Conservation (phyloP, 148 eudicot genomes). For the Vaccinium macrocarpon region DNA sequence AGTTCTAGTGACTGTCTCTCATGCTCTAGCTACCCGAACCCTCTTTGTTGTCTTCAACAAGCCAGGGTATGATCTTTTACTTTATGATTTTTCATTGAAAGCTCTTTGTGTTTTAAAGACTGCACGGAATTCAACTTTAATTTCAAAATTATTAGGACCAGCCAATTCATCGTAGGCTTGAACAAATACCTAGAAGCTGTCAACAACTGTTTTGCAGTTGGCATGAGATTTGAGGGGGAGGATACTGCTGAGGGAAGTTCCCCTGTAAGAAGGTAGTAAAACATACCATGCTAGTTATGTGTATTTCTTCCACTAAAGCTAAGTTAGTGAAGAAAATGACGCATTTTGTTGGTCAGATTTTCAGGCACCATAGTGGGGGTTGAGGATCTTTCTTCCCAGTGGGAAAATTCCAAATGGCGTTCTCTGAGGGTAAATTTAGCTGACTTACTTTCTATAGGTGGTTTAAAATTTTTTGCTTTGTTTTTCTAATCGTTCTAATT, state of each 20-base stretch:
- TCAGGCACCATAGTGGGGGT: slow-evolving; percentile 84
- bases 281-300: not conserved
- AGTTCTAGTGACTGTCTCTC: slow-evolving; percentile 94
- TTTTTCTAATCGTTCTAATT: not conserved
- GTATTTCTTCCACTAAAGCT: not conserved
- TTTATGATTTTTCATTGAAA: not conserved
- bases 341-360: slow-evolving; percentile 46
- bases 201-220: slow-evolving; percentile 51
- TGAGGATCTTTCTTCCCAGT: slow-evolving; percentile 61
- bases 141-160: slow-evolving; percentile 50
- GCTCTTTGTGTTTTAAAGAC: not conserved
- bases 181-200: slow-evolving; percentile 85
- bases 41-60: slow-evolving; percentile 84
- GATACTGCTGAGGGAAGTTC: too few species aligned
- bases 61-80: slow-evolving; percentile 54
- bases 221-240: slow-evolving; percentile 87
- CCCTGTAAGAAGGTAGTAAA: slow-evolving; percentile 61
- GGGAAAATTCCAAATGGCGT: slow-evolving; percentile 86
- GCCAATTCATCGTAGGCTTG: slow-evolving; percentile 88
- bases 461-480: not conserved
- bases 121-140: not conserved
- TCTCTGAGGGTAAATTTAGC: slow-evolving; percentile 55
- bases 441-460: not conserved
- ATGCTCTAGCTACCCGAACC: slow-evolving; percentile 64
- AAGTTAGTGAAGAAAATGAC: not conserved